Evolutionary conservation across 495 filamentous ascomycete species (phyloP).

Genomic region (Hapsidospora chrysogenum): DNA sequence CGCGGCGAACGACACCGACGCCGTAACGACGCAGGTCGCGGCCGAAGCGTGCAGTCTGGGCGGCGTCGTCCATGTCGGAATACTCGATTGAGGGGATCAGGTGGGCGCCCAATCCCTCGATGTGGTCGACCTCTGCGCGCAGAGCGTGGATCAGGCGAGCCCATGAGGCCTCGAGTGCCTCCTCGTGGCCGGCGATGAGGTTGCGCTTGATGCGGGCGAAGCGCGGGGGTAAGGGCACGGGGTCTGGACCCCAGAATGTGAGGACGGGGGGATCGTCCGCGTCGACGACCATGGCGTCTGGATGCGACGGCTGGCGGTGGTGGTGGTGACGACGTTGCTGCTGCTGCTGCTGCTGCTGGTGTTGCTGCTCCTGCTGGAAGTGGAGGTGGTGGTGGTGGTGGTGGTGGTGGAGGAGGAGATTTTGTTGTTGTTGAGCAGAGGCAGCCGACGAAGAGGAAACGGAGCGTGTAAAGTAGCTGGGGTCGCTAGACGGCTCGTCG

Average conservation of each 20-base stretch:
- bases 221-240: slow-evolving; percentile 58
- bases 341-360: not conserved
- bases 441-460: too few species aligned
- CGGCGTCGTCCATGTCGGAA: slow-evolving; percentile 33
- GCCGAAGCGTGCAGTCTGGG: slow-evolving; percentile 29
- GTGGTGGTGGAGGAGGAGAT: not conserved
- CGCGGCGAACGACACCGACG: slow-evolving; percentile 48
- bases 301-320: not conserved
- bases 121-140: slow-evolving; percentile 37
- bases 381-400: not conserved
- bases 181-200: slow-evolving; percentile 50
- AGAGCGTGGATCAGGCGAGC: slow-evolving; percentile 46
- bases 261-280: slow-evolving; percentile 54
- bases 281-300: not conserved
- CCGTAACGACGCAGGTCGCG: slow-evolving; percentile 46
- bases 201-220: slow-evolving; percentile 58
- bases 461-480: too few species aligned
- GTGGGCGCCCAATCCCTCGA: slow-evolving; percentile 24
- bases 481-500: too few species aligned
- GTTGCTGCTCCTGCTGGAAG: too few species aligned
- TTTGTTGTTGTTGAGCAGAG: not conserved
- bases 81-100: slow-evolving; percentile 54
- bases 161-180: slow-evolving; percentile 53
- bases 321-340: not conserved
- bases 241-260: slow-evolving; percentile 56